Conservation (phyloP, 2,329 filamentous ascomycete genomes). For the Phoma sp. region DNA sequence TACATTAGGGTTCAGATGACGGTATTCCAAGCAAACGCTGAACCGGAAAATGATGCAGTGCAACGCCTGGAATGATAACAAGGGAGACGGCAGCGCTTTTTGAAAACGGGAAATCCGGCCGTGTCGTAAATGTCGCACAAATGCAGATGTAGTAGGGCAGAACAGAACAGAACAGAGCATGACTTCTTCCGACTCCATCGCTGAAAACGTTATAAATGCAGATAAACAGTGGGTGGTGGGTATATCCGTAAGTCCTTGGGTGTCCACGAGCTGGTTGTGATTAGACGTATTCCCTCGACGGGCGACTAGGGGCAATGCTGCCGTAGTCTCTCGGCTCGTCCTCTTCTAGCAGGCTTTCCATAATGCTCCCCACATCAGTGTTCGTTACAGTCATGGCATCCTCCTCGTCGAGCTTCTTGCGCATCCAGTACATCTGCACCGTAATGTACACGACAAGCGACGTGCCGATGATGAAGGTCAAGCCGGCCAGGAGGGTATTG, state of each 20-base stretch:
- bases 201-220: background rate
- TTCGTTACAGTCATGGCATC: conserved; percentile 68
- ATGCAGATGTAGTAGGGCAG: background rate
- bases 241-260: background rate
- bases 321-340: conserved; percentile 41
- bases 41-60: background rate
- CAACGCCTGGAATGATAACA: background rate
- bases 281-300: conserved; percentile 4
- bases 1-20: no score
- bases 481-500: conserved; percentile 68
- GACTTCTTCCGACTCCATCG: background rate
- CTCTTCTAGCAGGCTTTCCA: conserved; percentile 46
- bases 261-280: background rate
- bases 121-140: background rate
- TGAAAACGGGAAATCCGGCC: background rate
- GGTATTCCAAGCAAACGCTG: background rate
- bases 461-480: conserved; percentile 68
- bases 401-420: conserved; percentile 42
- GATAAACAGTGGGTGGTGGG: background rate
- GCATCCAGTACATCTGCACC: conserved; percentile 40
- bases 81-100: background rate
- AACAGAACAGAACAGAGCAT: background rate
- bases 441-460: conserved; percentile 60
- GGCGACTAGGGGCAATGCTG: conserved; percentile 20
- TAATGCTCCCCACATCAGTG: conserved; percentile 70